These are phyloP conservation scores for Jatropha podagrica DNA, from an alignment of 441 rosid genomes.

Conservation along the genomic window DNA sequence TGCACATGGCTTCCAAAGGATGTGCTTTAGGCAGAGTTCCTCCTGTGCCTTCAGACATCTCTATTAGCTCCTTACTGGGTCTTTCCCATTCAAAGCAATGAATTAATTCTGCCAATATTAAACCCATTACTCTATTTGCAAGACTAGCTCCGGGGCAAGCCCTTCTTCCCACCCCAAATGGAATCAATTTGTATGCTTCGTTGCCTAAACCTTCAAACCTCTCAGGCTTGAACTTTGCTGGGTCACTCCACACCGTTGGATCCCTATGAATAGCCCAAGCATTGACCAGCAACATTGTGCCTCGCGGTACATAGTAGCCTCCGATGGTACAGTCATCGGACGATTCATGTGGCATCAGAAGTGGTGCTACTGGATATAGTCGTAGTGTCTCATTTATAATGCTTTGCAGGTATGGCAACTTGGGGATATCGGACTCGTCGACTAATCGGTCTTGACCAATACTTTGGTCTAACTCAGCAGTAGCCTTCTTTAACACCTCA, in stretches of 20 bases:
- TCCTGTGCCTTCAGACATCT: constrained; percentile 5
- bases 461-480: constrained; percentile 5
- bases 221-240: constrained; percentile 21
- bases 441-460: constrained; percentile 1
- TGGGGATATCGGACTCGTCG: constrained; percentile 6
- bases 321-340: constrained; percentile 15
- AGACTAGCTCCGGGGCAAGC: constrained; percentile 22
- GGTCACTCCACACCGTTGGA: constrained; percentile 19
- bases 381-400: constrained; percentile 9
- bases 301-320: constrained; percentile 20
- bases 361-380: constrained; percentile 11
- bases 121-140: constrained; percentile 13
- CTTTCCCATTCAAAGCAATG: constrained; percentile 25
- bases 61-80: neutral
- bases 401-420: constrained; percentile 18
- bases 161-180: constrained; percentile 26
- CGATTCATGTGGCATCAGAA: constrained; percentile 15
- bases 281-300: constrained; percentile 14
- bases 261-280: constrained; percentile 29
- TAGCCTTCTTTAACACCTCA: neutral
- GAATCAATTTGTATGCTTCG: neutral
- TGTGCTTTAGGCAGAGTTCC: neutral
- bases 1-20: constrained; percentile 18
- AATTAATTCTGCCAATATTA: constrained; percentile 16
- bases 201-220: constrained; percentile 1